These are phyloP conservation scores for Kodamaea fungicola DNA, from an alignment of 1,139 yeast genomes.

Conservation along the genomic window DNA sequence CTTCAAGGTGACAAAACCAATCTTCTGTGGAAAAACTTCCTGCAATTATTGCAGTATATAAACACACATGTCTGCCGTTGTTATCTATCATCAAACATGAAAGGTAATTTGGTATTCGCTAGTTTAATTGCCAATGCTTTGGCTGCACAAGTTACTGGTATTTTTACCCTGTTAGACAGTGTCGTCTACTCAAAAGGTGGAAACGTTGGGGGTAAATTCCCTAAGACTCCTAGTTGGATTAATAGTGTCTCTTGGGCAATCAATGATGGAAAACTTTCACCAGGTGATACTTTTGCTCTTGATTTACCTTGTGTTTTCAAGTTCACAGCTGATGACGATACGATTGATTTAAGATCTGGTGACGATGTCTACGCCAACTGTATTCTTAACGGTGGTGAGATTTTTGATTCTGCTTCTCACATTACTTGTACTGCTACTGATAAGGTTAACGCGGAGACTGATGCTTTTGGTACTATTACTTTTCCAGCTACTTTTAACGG, in stretches of 20 bases:
- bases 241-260: slow-evolving; percentile 25
- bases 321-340: slow-evolving; percentile 17
- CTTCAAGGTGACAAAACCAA: no score
- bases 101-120: no score
- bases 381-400: slow-evolving; percentile 20
- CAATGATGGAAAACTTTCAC: slow-evolving; percentile 14
- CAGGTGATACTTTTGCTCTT: slow-evolving; percentile 34
- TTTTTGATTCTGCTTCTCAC: slow-evolving; percentile 20
- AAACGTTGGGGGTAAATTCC: slow-evolving; percentile 6
- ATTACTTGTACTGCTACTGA: slow-evolving; percentile 22
- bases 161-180: slow-evolving; percentile 7
- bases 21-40: no score
- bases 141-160: slow-evolving; percentile 8
- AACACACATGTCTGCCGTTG: no score
- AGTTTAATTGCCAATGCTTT: no score
- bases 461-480: slow-evolving; percentile 20
- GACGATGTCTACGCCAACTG: slow-evolving; percentile 18
- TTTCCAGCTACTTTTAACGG: slow-evolving; percentile 27
- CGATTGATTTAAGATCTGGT: slow-evolving; percentile 6
- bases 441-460: slow-evolving; percentile 10
- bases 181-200: slow-evolving; percentile 4
- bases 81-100: no score
- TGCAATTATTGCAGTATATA: no score
- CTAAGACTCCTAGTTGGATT: slow-evolving; percentile 22
- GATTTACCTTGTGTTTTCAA: slow-evolving; percentile 30